These are phyloP conservation scores for Inga laurina DNA, from an alignment of 306 rosid genomes.

Conservation along the genomic window DNA sequence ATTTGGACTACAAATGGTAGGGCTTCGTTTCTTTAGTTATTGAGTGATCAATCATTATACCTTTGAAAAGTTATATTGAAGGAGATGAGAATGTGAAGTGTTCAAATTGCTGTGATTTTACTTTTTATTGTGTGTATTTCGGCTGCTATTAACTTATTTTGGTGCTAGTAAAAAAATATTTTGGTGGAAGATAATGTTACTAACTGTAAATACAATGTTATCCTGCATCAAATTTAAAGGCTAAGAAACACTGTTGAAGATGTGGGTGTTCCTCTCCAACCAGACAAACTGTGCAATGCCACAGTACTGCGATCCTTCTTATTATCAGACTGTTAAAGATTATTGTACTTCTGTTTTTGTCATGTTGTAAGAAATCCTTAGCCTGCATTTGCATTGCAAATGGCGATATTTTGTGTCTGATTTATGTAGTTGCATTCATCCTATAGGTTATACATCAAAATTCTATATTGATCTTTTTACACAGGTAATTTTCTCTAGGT, in stretches of 20 bases:
- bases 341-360: background rate
- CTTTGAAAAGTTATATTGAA: background rate
- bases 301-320: background rate
- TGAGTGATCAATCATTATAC: background rate
- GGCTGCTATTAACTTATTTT: slow-evolving; percentile 17
- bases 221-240: background rate
- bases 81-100: slow-evolving; percentile 15
- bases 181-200: background rate
- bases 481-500: background rate
- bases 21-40: slow-evolving; percentile 18
- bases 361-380: background rate
- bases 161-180: background rate
- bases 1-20: slow-evolving; percentile 84
- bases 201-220: background rate
- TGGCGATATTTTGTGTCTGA: slow-evolving; percentile 1
- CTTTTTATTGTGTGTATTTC: background rate
- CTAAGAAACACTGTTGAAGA: background rate
- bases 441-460: slow-evolving; percentile 5
- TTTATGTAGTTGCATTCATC: slow-evolving; percentile 25
- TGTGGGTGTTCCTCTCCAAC: background rate
- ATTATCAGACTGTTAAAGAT: background rate
- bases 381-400: slow-evolving; percentile 14
- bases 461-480: background rate
- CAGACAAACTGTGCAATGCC: background rate
- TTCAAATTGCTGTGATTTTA: slow-evolving; percentile 13